Percentiles rank a stretch among this genome's conserved stretches.
These are phyloP conservation scores for Talinum fruticosum DNA, from an alignment of 148 eudicot species.

Conservation along the genomic window DNA sequence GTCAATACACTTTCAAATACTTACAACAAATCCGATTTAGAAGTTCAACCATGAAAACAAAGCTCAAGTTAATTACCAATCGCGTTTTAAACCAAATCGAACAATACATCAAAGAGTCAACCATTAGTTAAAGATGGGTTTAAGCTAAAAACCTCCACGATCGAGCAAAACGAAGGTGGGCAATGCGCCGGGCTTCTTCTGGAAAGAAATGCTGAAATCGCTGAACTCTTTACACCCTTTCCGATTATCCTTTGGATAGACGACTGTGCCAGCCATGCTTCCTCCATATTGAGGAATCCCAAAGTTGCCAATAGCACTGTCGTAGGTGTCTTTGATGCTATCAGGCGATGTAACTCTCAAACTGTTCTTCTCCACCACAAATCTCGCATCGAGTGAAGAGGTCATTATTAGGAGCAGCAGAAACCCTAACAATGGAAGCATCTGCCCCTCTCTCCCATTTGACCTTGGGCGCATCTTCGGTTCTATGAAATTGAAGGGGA, in stretches of 20 bases:
- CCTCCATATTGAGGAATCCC: conserved; percentile 90
- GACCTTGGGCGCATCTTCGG: conserved; percentile 7
- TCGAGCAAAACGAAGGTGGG: conserved; percentile 78
- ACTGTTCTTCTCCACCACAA: conserved; percentile 90
- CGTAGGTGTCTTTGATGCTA: conserved; percentile 60
- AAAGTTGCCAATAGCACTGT: conserved; percentile 88
- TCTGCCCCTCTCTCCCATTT: conserved; percentile 16
- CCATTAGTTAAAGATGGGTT: no score
- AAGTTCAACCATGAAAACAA: conserved; percentile 2
- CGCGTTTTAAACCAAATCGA: background rate
- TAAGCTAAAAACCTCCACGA: conserved; percentile 64
- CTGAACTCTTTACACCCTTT: conserved; percentile 61
- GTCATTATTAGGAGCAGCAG: conserved; percentile 30
- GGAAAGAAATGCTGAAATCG: conserved; percentile 58
- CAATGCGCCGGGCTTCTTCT: conserved; percentile 74
- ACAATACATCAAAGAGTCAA: background rate
- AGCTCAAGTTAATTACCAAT: background rate
- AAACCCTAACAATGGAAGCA: conserved; percentile 42
- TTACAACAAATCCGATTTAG: conserved; percentile 2
- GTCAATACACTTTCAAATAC: background rate
- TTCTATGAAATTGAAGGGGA: background rate
- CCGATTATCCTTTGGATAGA: conserved; percentile 68
- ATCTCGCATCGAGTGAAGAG: conserved; percentile 38
- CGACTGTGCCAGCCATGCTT: conserved; percentile 75
- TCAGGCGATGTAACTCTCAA: conserved; percentile 73